These are phyloP conservation scores for Fusarium luffae DNA, from an alignment of 2,329 filamentous ascomycete species.

Conservation along the genomic window DNA sequence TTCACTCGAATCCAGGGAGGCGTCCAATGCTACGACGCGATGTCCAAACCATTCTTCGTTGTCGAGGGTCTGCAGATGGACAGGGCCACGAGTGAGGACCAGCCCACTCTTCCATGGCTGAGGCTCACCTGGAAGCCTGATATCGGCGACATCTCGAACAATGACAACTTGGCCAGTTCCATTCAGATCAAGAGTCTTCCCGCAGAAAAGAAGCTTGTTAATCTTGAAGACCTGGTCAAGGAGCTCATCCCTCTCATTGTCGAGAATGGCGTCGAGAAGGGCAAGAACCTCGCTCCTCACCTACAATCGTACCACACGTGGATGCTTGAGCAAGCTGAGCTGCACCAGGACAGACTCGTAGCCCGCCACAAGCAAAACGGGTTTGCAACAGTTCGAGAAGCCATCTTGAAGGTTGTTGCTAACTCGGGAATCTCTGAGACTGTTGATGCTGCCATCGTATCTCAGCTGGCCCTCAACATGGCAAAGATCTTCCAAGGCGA, in stretches of 20 bases:
- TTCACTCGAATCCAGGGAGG: slow-evolving; percentile 36
- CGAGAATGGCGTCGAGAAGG: slow-evolving; percentile 32
- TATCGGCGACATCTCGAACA: slow-evolving; percentile 40
- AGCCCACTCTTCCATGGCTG: slow-evolving; percentile 38
- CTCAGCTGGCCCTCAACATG: slow-evolving; percentile 41
- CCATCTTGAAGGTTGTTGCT: slow-evolving; percentile 30
- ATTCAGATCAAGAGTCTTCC: slow-evolving; percentile 42
- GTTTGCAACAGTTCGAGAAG: not conserved
- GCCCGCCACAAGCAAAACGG: slow-evolving; percentile 26
- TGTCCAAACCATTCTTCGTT: slow-evolving; percentile 35
- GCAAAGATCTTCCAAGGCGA: slow-evolving; percentile 34
- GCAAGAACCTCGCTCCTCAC: slow-evolving; percentile 24
- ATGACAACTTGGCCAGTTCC: slow-evolving; percentile 33
- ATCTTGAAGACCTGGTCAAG: slow-evolving; percentile 40
- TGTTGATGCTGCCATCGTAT: slow-evolving; percentile 40
- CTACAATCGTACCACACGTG: slow-evolving; percentile 31
- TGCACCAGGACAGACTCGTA: slow-evolving; percentile 17
- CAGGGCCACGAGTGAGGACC: slow-evolving; percentile 34
- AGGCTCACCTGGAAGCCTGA: slow-evolving; percentile 39
- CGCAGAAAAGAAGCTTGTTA: slow-evolving; percentile 38
- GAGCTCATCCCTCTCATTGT: slow-evolving; percentile 37
- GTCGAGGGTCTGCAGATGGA: slow-evolving; percentile 41
- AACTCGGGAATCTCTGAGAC: slow-evolving; percentile 34
- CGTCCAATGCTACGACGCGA: slow-evolving; percentile 35
- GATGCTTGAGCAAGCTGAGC: slow-evolving; percentile 35